Evolutionary conservation across 176 grass and related monocot species (phyloP).

Genomic region (Oropetium thomaeum): DNA sequence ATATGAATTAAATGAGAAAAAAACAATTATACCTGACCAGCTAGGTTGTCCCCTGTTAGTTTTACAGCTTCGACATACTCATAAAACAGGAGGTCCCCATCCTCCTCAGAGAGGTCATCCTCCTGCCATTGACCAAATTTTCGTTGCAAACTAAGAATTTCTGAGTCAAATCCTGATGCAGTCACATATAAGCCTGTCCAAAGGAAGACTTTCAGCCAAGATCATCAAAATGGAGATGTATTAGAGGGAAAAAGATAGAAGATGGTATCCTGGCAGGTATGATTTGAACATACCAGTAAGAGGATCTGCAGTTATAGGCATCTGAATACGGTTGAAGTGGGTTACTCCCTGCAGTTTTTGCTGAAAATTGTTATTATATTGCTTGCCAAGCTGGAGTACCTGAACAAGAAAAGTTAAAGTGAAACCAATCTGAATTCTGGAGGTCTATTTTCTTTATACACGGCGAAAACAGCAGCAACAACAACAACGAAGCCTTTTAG

Average conservation of each 20-base stretch:
- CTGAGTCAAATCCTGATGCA: conserved; percentile 70
- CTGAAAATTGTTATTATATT: conserved; percentile 55
- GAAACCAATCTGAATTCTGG: background rate
- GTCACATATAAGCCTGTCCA: conserved; percentile 76
- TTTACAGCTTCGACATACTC: conserved; percentile 91
- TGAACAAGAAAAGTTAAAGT: conserved; percentile 45
- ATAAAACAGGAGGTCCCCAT: conserved; percentile 76
- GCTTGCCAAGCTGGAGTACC: conserved; percentile 67
- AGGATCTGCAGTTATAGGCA: conserved; percentile 71
- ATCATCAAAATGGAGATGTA: conserved; percentile 10
- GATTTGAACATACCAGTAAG: conserved; percentile 66
- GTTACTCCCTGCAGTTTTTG: conserved; percentile 57
- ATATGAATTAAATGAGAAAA: background rate
- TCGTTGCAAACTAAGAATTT: conserved; percentile 75
- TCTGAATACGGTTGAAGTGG: conserved; percentile 76
- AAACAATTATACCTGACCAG: conserved; percentile 72
- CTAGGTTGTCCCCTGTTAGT: conserved; percentile 73
- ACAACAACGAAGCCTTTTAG: too few species aligned
- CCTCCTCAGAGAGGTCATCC: conserved; percentile 48
- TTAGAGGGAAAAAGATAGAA: too few species aligned
- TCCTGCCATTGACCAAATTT: conserved; percentile 95
- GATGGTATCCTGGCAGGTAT: background rate
- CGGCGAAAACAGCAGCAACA: too few species aligned
- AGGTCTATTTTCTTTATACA: background rate
- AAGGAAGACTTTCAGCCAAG: conserved; percentile 31